A percentile compares a stretch with the other conserved stretches of the same genome.
These are phyloP conservation scores for Beauveria brongniartii DNA, from an alignment of 2,329 filamentous ascomycete species.

Conservation along the genomic window DNA sequence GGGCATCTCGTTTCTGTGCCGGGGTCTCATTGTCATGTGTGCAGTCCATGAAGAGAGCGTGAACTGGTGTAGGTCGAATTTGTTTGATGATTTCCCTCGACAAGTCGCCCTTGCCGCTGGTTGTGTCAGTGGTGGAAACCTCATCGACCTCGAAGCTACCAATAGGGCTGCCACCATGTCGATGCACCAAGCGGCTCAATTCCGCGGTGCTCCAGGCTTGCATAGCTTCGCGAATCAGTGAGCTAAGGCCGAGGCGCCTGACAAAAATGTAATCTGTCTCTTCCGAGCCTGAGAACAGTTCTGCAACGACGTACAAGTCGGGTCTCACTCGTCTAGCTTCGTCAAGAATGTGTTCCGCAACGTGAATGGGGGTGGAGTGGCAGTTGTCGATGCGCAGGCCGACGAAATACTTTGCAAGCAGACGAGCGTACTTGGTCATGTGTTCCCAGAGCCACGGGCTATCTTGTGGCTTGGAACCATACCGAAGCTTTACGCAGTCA, in stretches of 20 bases:
- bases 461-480: slow-evolving; percentile 71
- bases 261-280: slow-evolving; percentile 96
- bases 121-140: slow-evolving; percentile 50
- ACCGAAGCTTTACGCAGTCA: slow-evolving; percentile 94
- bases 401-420: slow-evolving; percentile 90
- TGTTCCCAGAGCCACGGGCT: slow-evolving; percentile 93
- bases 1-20: slow-evolving; percentile 86
- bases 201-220: slow-evolving; percentile 95
- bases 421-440: slow-evolving; percentile 86
- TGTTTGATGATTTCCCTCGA: slow-evolving; percentile 62
- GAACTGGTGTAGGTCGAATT: slow-evolving; percentile 81
- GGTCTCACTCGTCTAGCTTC: slow-evolving; percentile 83
- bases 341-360: slow-evolving; percentile 91
- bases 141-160: slow-evolving; percentile 96
- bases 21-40: slow-evolving; percentile 98
- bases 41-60: slow-evolving; percentile 97
- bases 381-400: slow-evolving; percentile 98
- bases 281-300: slow-evolving; percentile 92
- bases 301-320: slow-evolving; percentile 84
- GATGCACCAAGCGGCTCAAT: slow-evolving; percentile 85
- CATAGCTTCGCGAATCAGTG: slow-evolving; percentile 94
- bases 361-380: slow-evolving; percentile 89
- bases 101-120: slow-evolving; percentile 25
- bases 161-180: slow-evolving; percentile 87
- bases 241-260: slow-evolving; percentile 82